phyloP scores from a whole-genome alignment of 768 basidiomycete species.

The Polyporus arcularius region DNA sequence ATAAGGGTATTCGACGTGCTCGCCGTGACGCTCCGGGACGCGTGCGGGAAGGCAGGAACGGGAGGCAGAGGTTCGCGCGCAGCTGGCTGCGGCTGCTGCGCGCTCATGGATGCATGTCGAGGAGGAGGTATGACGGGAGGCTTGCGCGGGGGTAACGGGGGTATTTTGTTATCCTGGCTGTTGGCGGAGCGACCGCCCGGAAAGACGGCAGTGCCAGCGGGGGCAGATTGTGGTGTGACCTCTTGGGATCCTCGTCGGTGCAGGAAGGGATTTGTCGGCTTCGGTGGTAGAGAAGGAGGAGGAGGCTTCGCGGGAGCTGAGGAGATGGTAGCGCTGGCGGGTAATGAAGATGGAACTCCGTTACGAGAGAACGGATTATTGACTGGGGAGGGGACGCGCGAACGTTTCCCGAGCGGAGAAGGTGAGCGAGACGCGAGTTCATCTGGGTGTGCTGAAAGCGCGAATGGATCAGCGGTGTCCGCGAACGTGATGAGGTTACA shows the following conservation, averaged over 20 bases:
- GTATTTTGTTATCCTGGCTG: constrained; percentile 24
- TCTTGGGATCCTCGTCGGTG: constrained; percentile 28
- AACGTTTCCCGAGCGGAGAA: background rate
- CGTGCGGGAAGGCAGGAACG: constrained; percentile 16
- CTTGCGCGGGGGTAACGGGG: constrained; percentile 58
- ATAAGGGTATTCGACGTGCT: constrained; percentile 53
- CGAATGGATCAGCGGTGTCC: background rate
- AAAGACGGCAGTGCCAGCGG: constrained; percentile 9
- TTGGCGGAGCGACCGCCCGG: constrained; percentile 10
- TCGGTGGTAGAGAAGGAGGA: constrained; percentile 24
- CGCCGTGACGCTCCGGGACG: constrained; percentile 20
- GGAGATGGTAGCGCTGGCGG: background rate
- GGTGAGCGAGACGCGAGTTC: background rate
- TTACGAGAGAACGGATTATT: background rate
- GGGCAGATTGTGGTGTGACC: constrained; percentile 18
- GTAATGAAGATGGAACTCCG: background rate
- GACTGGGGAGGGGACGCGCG: background rate
- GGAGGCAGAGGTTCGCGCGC: constrained; percentile 1
- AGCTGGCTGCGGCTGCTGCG: constrained; percentile 6
- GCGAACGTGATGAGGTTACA: too few species aligned
- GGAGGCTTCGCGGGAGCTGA: constrained; percentile 4
- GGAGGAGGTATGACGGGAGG: constrained; percentile 41
- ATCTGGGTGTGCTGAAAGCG: background rate
- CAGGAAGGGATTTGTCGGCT: constrained; percentile 44
- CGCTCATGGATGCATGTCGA: constrained; percentile 34